Evolutionary conservation across 495 filamentous ascomycete species (phyloP), one percentile per base, ranked within the genome.

Genomic region (Penicillium arizonense): DNA sequence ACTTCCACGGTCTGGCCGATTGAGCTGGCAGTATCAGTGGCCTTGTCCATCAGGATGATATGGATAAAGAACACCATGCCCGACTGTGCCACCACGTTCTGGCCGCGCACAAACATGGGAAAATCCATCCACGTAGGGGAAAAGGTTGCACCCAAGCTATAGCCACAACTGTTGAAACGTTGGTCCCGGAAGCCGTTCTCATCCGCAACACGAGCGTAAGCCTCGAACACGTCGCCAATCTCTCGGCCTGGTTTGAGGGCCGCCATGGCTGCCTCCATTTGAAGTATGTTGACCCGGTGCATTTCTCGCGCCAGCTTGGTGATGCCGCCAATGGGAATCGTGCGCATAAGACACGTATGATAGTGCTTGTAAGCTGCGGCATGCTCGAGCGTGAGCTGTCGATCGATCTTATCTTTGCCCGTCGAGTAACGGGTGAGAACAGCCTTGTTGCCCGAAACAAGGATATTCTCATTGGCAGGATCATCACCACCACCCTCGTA

Each of bases 1-100:
- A 64, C 61, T 26, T 64, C 61, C 12, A 64, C 58, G 3, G 55
- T 64, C 21, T 64, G 58, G 1, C 61, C 58, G n/a, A 64, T 50
- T 1, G 58, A 64, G 24, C 61, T 64, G 9, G 61, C 61, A 14
- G 58, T 64, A 47, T 64, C 58, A 13, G 61, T 64, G 7, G 54
- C 61, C 46, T 58, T 64, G 20, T 64, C 61, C 58, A 64, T 64
- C 12, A 64, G 46, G 38, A 64, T 64, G 2, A 64, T 64, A 47
- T 64, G 58, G 13, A 64, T 64, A 33, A 64, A 64, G 21, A 64
- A 64, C 13, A 64, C 58, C 58, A 64, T 64, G 3, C 61, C 58
- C 2, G 44, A 42, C 44, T 53, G 18, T 11, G 55, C 58, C 9
- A 64, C 44, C 1, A 64, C 58, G 8, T 58, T 44, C 44, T 64